phyloP scores from a whole-genome alignment of 1,139 yeast species.

The Saccharomyces uvarum region DNA sequence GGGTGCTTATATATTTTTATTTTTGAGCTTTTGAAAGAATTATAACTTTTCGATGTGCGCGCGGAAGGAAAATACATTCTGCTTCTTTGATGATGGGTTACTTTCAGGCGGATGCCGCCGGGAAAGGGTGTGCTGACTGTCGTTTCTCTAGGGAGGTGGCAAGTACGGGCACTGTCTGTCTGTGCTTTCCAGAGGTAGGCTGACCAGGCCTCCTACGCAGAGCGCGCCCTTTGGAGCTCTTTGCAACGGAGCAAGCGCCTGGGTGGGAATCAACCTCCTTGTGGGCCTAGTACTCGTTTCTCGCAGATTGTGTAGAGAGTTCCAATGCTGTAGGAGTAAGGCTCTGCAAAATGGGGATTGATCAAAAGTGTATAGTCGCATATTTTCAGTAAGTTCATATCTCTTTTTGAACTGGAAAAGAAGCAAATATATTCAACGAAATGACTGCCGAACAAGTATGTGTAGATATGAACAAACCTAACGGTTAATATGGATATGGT shows the following conservation, averaged over 20 bases:
- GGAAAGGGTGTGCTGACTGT: neutral
- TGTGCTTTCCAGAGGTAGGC: neutral
- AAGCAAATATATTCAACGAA: constrained; percentile 10
- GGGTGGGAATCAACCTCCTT: neutral
- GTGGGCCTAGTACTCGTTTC: neutral
- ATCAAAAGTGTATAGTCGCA: neutral
- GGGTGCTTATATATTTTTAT: too few relatives aligned
- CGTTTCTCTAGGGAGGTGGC: neutral
- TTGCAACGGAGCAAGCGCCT: neutral
- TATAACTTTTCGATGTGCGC: neutral
- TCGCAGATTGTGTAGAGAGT: neutral
- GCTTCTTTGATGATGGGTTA: neutral
- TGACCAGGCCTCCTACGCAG: neutral
- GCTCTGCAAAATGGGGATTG: neutral
- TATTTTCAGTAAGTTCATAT: neutral
- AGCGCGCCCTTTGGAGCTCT: neutral
- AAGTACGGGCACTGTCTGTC: neutral
- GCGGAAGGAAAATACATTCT: neutral
- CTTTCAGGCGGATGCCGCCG: neutral
- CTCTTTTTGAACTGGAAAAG: constrained; percentile 1
- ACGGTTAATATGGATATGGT: neutral
- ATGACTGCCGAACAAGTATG: constrained; percentile 19
- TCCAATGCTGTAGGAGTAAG: neutral
- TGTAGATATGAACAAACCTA: neutral
- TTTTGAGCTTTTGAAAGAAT: neutral